Conservation (phyloP, 2,329 filamentous ascomycete genomes). For the Fusarium protoensiforme region DNA sequence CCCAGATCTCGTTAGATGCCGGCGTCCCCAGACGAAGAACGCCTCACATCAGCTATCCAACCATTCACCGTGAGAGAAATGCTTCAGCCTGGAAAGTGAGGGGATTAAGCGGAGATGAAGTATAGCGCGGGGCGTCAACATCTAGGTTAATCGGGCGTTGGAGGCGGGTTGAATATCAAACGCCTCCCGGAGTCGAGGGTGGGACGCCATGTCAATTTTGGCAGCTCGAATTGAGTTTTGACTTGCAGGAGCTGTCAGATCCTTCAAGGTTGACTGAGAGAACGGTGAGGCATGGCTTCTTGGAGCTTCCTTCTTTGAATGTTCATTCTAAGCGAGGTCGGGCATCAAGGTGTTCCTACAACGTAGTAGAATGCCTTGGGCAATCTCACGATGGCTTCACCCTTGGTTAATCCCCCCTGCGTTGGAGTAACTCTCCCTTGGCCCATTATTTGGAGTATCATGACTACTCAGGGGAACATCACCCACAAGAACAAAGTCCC, state of each 20-base stretch:
- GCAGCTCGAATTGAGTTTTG: background rate
- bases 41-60: background rate
- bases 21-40: background rate
- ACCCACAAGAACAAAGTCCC: background rate
- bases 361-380: background rate
- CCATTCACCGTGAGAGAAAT: constrained; percentile 1
- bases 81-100: constrained; percentile 8
- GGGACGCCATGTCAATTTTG: background rate
- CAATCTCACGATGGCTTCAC: background rate
- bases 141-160: background rate
- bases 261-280: background rate
- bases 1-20: background rate
- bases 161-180: background rate
- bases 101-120: background rate
- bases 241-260: background rate
- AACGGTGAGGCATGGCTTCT: background rate
- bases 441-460: background rate
- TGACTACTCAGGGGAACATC: background rate
- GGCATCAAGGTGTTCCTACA: background rate
- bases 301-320: background rate
- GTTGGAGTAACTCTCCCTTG: background rate
- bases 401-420: background rate
- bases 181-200: background rate
- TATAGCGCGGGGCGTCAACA: background rate
- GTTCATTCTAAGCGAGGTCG: background rate